phyloP scores from a whole-genome alignment of 2,329 filamentous ascomycete species.

The Macrophomina pseudophaseolina region DNA sequence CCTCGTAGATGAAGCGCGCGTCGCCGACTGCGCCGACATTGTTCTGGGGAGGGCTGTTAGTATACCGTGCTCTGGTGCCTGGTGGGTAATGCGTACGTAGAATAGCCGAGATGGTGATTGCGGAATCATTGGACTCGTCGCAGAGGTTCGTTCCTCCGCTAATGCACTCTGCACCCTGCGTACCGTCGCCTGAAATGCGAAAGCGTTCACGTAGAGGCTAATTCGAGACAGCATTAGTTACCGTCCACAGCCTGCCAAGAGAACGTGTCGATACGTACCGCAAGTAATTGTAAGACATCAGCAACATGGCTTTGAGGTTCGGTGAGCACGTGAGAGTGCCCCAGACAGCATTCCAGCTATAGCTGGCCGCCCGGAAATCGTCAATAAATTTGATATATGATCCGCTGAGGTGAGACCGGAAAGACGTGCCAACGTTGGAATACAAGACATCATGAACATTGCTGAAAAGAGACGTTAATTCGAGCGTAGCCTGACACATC shows the following conservation, averaged over 20 bases:
- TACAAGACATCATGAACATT: slow-evolving; percentile 77
- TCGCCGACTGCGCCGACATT: slow-evolving; percentile 56
- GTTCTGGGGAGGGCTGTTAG: slow-evolving; percentile 41
- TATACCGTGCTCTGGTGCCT: not conserved
- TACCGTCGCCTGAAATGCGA: slow-evolving; percentile 74
- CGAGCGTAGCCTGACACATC: slow-evolving; percentile 61
- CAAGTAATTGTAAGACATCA: slow-evolving; percentile 75
- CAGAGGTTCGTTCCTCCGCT: slow-evolving; percentile 13
- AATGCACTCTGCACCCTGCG: slow-evolving; percentile 37
- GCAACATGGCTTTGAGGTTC: slow-evolving; percentile 68
- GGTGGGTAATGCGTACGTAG: slow-evolving; percentile 1
- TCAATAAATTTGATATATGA: slow-evolving; percentile 78
- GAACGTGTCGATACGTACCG: slow-evolving; percentile 39
- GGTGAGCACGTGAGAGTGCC: slow-evolving; percentile 57
- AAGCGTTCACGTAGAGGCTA: slow-evolving; percentile 72
- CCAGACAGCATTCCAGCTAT: slow-evolving; percentile 73
- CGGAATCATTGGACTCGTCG: slow-evolving; percentile 34
- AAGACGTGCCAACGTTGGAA: slow-evolving; percentile 71
- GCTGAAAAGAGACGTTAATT: slow-evolving; percentile 73
- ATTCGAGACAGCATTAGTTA: not conserved
- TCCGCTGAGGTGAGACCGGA: slow-evolving; percentile 71
- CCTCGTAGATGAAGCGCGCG: slow-evolving; percentile 57
- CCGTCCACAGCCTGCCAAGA: not conserved
- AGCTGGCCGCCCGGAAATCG: slow-evolving; percentile 71
- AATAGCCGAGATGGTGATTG: slow-evolving; percentile 51